Conservation (phyloP, 257 asterid genomes). For the Capsicum baccatum region DNA sequence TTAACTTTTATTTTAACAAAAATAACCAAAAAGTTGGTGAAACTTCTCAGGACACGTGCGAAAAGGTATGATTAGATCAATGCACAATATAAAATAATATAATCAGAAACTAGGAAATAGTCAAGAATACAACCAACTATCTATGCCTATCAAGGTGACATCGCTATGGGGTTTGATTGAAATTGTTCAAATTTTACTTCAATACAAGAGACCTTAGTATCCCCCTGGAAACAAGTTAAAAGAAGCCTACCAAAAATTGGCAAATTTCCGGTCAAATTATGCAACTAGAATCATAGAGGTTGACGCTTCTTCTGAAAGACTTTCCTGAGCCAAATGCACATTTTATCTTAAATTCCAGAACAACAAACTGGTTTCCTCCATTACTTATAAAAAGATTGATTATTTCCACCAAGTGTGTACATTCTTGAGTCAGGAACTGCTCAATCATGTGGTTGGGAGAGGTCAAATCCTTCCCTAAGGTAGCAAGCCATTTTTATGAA, state of each 20-base stretch:
- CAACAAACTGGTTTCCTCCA: not conserved
- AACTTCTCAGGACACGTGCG: slow-evolving; percentile 1
- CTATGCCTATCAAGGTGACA: not conserved
- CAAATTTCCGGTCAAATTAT: slow-evolving; percentile 10
- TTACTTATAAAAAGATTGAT: not conserved
- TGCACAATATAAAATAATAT: not conserved
- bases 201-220: not conserved
- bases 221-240: not conserved
- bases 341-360: slow-evolving; percentile 13
- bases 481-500: not conserved
- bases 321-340: not conserved
- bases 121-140: not conserved
- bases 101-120: not conserved
- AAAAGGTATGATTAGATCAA: not conserved
- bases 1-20: not conserved
- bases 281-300: slow-evolving; percentile 7
- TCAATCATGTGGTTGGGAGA: not conserved
- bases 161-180: not conserved
- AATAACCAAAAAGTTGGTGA: not conserved
- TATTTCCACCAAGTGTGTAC: not conserved
- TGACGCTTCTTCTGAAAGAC: not conserved
- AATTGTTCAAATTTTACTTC: slow-evolving; percentile 9
- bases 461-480: not conserved
- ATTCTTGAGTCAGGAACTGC: not conserved
- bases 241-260: not conserved